These are phyloP conservation scores for Magnaporthiopsis incrustans DNA, from an alignment of 2,329 filamentous ascomycete genomes.

Conservation along the genomic window DNA sequence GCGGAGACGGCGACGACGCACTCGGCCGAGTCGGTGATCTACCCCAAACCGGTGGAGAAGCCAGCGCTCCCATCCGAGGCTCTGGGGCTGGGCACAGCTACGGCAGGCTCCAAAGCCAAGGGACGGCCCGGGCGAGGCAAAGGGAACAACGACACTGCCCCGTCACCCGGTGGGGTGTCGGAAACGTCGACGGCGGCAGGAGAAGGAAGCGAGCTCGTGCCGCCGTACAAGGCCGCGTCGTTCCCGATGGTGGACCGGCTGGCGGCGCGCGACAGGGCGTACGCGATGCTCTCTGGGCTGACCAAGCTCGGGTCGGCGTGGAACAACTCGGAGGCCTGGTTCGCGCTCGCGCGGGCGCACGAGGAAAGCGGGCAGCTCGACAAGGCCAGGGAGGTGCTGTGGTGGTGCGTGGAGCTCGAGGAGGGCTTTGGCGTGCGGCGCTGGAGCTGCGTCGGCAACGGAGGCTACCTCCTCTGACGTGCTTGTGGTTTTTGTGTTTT, in stretches of 20 bases:
- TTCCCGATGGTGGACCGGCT: conserved; percentile 71
- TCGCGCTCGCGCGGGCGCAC: conserved; percentile 74
- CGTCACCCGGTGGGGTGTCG: neutral
- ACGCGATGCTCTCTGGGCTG: conserved; percentile 69
- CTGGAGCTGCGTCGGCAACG: conserved; percentile 64
- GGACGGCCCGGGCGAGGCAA: neutral
- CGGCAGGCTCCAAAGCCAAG: conserved; percentile 5
- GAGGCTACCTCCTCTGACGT: conserved; percentile 54
- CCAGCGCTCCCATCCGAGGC: conserved; percentile 33
- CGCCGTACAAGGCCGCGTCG: conserved; percentile 48
- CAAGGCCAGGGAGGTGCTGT: conserved; percentile 85
- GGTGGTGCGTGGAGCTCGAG: conserved; percentile 97
- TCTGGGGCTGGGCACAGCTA: conserved; percentile 33
- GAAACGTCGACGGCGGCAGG: neutral
- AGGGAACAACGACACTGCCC: neutral
- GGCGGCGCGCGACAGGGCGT: conserved; percentile 84
- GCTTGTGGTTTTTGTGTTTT: neutral
- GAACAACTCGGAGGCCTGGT: conserved; percentile 94
- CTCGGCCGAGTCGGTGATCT: neutral
- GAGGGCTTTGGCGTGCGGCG: conserved; percentile 71
- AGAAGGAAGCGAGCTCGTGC: conserved; percentile 31
- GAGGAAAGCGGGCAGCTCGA: conserved; percentile 79
- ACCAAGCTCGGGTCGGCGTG: conserved; percentile 82
- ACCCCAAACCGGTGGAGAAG: conserved; percentile 8
- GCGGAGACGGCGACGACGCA: neutral